Evolutionary conservation across 2,329 filamentous ascomycete species (phyloP).

Genomic region (Fusarium compactum): DNA sequence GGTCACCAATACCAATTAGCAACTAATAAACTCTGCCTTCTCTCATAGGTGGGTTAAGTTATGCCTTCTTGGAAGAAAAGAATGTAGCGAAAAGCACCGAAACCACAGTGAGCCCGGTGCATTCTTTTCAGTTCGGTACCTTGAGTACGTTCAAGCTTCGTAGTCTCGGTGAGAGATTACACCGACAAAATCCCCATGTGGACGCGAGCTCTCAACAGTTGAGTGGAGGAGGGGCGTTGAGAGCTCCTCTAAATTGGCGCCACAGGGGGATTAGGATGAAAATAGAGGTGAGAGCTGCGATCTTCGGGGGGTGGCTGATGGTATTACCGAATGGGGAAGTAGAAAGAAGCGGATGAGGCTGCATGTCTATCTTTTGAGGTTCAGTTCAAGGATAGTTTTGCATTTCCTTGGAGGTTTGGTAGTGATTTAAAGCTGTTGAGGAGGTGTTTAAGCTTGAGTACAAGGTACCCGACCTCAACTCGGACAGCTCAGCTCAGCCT

Average conservation of each 20-base stretch:
- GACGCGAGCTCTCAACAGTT: slow-evolving; percentile 40
- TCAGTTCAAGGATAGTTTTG: neutral
- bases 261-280: slow-evolving; percentile 9
- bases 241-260: slow-evolving; percentile 33
- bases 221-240: slow-evolving; percentile 37
- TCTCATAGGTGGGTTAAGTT: neutral
- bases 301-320: slow-evolving; percentile 31
- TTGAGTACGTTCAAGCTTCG: neutral
- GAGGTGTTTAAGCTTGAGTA: neutral
- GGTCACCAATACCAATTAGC: neutral
- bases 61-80: neutral
- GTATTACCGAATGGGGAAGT: slow-evolving; percentile 9
- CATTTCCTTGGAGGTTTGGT: neutral
- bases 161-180: slow-evolving; percentile 39
- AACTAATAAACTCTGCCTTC: neutral
- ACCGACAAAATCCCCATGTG: slow-evolving; percentile 27
- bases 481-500: slow-evolving; percentile 7
- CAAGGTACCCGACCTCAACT: neutral
- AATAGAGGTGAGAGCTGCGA: slow-evolving; percentile 27
- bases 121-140: neutral
- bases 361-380: slow-evolving; percentile 2
- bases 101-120: too few relatives aligned
- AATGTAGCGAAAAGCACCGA: too few relatives aligned
- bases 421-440: slow-evolving; percentile 9
- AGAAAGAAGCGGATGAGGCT: slow-evolving; percentile 1